Evolutionary conservation across 345 rosid genomes (phyloP), one percentile per base, ranked within the genome.

Genomic region (Angophora floribunda): DNA sequence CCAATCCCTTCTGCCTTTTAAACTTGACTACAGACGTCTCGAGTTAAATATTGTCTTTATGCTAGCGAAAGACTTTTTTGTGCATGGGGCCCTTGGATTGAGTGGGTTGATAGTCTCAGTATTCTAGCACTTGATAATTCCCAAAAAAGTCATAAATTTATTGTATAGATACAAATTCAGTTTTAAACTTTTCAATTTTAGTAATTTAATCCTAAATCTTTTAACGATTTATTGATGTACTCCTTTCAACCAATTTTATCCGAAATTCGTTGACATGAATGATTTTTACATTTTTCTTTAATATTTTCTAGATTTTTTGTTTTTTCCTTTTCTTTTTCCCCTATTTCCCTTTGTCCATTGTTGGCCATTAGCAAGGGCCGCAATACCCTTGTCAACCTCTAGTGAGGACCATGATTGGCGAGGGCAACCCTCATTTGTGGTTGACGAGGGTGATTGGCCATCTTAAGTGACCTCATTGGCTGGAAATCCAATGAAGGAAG

Each of bases 351-450:
- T 13, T 14, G 41, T 36, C 4, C 4, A 4, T 36, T 4, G 15
- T 7, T 0, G 2, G 15, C 67, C 13, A 26, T 7, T 3, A 1
- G 1, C 6, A 61, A 26, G 67, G 67, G 30, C 12, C 0, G 2
- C 67, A 28, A 13, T n/a, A 0, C 65, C 6, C 41, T 36, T 36
- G 41, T 36, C 4, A 3, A 14, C 65, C 30, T 24, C 30, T 59
- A 59, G 41, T 36, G 41, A 36, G 41, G 41, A 36, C 41, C 4
- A 36, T 36, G 41, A 36, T 36, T 36, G 4, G 65, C 1, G 7
- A 59, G 1, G 65, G 41, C 41, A 36, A 36, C 41, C 41, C 41
- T 36, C 41, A 36, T 36, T 55, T 22, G 12, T 55, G 61, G 61
- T 6, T 0, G 0, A 55, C 6, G 0, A 55, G 28, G 1, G 61